These are phyloP conservation scores for Truncatella angustata DNA, from an alignment of 2,329 filamentous ascomycete species.

Conservation along the genomic window DNA sequence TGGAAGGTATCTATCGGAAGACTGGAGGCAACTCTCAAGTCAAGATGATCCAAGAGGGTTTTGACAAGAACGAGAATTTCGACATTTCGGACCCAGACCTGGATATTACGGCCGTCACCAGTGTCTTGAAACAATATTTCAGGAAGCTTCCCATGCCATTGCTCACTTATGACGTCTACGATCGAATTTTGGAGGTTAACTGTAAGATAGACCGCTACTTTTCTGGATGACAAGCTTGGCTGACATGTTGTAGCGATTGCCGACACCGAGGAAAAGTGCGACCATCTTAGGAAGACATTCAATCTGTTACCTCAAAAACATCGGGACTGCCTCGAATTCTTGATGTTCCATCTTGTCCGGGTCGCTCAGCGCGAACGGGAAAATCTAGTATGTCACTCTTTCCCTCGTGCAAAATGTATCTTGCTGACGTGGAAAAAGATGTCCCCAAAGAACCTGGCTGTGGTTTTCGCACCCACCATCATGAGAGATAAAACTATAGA, in stretches of 20 bases:
- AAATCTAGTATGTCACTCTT: slow-evolving; percentile 66
- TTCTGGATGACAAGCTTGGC: not conserved
- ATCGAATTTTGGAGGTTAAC: slow-evolving; percentile 78
- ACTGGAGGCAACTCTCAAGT: slow-evolving; percentile 90
- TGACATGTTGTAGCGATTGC: slow-evolving; percentile 52
- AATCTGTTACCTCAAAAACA: slow-evolving; percentile 79
- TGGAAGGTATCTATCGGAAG: slow-evolving; percentile 97
- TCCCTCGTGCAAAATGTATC: not conserved
- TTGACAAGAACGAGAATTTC: slow-evolving; percentile 80
- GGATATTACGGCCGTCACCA: slow-evolving; percentile 95
- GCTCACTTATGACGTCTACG: slow-evolving; percentile 90
- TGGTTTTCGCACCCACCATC: slow-evolving; percentile 96
- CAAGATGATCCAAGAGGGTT: slow-evolving; percentile 85
- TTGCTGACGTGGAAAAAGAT: slow-evolving; percentile 56
- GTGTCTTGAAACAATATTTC: slow-evolving; percentile 96
- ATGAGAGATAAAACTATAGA: slow-evolving; percentile 90
- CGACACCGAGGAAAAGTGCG: slow-evolving; percentile 65
- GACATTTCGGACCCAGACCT: slow-evolving; percentile 92
- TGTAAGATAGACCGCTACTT: slow-evolving; percentile 47
- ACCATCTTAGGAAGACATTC: slow-evolving; percentile 71
- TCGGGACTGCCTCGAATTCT: slow-evolving; percentile 84
- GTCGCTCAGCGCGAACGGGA: slow-evolving; percentile 80
- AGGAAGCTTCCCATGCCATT: slow-evolving; percentile 85
- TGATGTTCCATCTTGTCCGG: slow-evolving; percentile 88
- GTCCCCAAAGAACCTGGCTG: slow-evolving; percentile 93